Percentiles rank a stretch among this genome's conserved stretches.
Evolutionary conservation across 2,329 filamentous ascomycete species (phyloP).

Genomic region (Aspergillus oerlinghausenensis): DNA sequence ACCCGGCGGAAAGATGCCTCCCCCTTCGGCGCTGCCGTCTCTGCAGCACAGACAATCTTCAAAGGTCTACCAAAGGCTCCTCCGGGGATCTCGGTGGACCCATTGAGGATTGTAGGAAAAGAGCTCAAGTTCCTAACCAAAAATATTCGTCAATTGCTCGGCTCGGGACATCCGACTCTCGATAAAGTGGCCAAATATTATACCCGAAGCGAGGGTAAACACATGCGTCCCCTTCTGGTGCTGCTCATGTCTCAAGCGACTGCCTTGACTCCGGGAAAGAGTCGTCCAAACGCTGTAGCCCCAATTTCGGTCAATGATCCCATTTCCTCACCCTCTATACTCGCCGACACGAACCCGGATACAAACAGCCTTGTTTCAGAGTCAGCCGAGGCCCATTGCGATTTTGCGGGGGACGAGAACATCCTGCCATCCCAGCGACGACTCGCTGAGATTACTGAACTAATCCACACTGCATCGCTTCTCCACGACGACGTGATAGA

Average conservation of each 20-base stretch:
- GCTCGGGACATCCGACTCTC: slow-evolving; percentile 88
- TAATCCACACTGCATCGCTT: slow-evolving; percentile 94
- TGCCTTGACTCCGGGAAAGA: slow-evolving; percentile 65
- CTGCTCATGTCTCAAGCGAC: slow-evolving; percentile 95
- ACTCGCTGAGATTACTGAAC: slow-evolving; percentile 91
- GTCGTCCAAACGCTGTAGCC: slow-evolving; percentile 37
- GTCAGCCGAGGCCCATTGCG: slow-evolving; percentile 32
- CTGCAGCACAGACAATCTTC: slow-evolving; percentile 50
- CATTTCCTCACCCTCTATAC: slow-evolving; percentile 57
- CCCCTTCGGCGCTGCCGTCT: slow-evolving; percentile 43
- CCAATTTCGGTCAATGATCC: slow-evolving; percentile 51
- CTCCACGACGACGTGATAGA: slow-evolving; percentile 99
- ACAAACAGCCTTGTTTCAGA: slow-evolving; percentile 50
- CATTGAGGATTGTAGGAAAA: slow-evolving; percentile 83
- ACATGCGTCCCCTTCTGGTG: slow-evolving; percentile 89
- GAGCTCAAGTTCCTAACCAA: slow-evolving; percentile 95
- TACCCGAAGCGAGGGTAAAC: slow-evolving; percentile 92
- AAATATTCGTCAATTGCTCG: slow-evolving; percentile 88
- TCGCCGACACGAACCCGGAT: slow-evolving; percentile 79
- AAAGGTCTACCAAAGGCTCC: slow-evolving; percentile 39
- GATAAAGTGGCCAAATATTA: slow-evolving; percentile 98
- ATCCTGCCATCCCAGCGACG: slow-evolving; percentile 91
- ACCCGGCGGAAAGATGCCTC: slow-evolving; percentile 36
- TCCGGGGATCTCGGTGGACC: slow-evolving; percentile 70
- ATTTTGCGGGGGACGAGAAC: slow-evolving; percentile 45